These are phyloP conservation scores for Boletus smithii DNA, from an alignment of 1,284 basidiomycete genomes.

Conservation along the genomic window DNA sequence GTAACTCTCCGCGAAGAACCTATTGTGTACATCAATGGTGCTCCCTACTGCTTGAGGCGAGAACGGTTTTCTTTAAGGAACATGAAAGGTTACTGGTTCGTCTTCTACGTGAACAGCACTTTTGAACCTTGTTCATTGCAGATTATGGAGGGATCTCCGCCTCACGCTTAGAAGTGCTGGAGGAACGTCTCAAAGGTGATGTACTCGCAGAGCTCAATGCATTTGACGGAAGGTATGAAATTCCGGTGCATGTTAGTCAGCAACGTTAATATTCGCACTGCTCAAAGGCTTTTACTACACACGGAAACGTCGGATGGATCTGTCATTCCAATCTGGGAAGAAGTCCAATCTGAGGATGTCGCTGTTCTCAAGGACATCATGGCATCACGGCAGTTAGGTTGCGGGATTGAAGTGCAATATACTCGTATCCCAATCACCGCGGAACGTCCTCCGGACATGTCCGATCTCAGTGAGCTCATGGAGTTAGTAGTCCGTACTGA, in stretches of 20 bases:
- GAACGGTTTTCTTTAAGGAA: constrained; percentile 81
- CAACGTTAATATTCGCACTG: neutral
- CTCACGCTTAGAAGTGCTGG: constrained; percentile 81
- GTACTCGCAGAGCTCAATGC: constrained; percentile 78
- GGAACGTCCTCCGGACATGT: constrained; percentile 67
- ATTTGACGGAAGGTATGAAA: constrained; percentile 74
- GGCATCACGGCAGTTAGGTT: constrained; percentile 50
- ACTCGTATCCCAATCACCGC: constrained; percentile 90
- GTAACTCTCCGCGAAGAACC: constrained; percentile 93
- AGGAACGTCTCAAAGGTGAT: constrained; percentile 90
- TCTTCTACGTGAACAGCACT: constrained; percentile 1
- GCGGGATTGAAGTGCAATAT: constrained; percentile 68
- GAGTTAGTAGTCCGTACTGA: constrained; percentile 79
- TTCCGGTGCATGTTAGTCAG: neutral
- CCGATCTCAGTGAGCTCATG: constrained; percentile 73
- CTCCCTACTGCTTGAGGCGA: constrained; percentile 74
- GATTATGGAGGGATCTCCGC: constrained; percentile 93
- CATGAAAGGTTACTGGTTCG: constrained; percentile 64
- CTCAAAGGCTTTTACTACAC: constrained; percentile 72
- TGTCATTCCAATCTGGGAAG: constrained; percentile 95
- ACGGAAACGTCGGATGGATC: constrained; percentile 86
- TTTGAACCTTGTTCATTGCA: constrained; percentile 30
- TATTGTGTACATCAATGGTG: constrained; percentile 90
- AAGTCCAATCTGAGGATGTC: constrained; percentile 75
- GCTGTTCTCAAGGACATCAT: constrained; percentile 90